Percentiles rank a stretch among this genome's conserved stretches.
Evolutionary conservation across 257 asterid genomes (phyloP).

Genomic region (Prunella vulgaris): DNA sequence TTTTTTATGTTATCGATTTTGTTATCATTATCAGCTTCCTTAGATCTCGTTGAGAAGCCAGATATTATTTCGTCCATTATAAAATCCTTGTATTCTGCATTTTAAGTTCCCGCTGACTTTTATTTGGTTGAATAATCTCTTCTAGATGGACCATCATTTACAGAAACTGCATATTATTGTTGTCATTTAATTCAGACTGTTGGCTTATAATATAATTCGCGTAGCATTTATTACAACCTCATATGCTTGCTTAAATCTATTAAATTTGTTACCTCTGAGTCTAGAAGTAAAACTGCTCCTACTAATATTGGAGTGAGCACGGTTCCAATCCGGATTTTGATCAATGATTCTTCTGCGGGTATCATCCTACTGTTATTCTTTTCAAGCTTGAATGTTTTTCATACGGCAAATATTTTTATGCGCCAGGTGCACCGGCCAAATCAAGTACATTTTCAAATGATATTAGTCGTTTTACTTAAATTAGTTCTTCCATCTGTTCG

Average conservation of each 20-base stretch:
- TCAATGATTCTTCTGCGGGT: too few species aligned
- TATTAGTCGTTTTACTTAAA: not conserved
- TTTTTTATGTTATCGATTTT: slow-evolving; percentile 15
- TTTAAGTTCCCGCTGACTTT: not conserved
- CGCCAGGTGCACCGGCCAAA: not conserved
- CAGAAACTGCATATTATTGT: not conserved
- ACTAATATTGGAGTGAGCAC: not conserved
- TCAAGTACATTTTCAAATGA: not conserved
- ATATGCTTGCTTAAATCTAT: not conserved
- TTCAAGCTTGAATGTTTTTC: not conserved
- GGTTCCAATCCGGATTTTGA: not conserved
- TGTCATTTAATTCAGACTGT: not conserved
- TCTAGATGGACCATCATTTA: not conserved
- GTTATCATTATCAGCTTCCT: not conserved
- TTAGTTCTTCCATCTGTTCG: not conserved
- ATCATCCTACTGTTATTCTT: not conserved
- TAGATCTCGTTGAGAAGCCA: not conserved
- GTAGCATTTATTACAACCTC: not conserved
- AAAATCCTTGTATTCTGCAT: not conserved
- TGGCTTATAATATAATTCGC: not conserved
- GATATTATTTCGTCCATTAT: not conserved
- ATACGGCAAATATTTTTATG: not conserved
- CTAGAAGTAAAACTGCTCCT: not conserved
- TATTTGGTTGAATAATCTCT: not conserved
- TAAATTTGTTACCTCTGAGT: not conserved